Base-by-base conservation (phyloP, 306 rosid genomes). In the Acacia confusa region DNA sequence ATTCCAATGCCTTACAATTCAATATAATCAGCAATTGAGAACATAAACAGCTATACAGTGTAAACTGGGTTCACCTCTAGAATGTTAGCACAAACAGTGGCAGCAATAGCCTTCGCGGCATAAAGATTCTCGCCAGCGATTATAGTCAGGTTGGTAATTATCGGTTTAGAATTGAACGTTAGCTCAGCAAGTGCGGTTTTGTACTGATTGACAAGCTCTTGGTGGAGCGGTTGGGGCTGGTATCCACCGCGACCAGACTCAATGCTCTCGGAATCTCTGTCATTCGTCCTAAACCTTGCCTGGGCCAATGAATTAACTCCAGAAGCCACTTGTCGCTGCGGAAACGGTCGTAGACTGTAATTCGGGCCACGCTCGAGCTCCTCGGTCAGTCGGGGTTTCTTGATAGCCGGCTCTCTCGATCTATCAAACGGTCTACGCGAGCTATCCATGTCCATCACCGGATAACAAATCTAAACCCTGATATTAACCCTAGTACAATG, bases 81-180 rank as follows among this genome's bases (percentile, higher is more conserved):
- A 83, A 96, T 94, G 85, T 96, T 88, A 79, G 80, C 65, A 84
- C 97, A 96, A 75, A 96, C 86, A 19, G 90, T 76, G 13, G 87
- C 93, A 22, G 95, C 88, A 40, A 96, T 84, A 9, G 97, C 89
- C 87, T 91, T 92, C 0, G 98, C 97, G 1, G 98, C 98, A 61
- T 82, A 82, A 4, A 78, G 84, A 36, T 86, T 96, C 86, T 96
- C 99, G 7, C 98, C 99, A 0, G 99, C 99, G 38, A 96, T 96
- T 76, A 96, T 96, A 40, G 99, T 96, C 95, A 96, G 83, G 70
- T 93, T 96, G 4, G 99, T 96, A 76, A 96, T 96, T 43, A 96
- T 96, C 0, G 98, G 99, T 64, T 96, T 96, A 20, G 98, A 94
- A 84, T 96, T 96, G 83, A 94, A 93, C n/a, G 99, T 96, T 36